Evolutionary conservation across 2,329 filamentous ascomycete genomes (phyloP), one percentile per base, ranked within the genome.

Genomic region (Lithohypha guttulata): DNA sequence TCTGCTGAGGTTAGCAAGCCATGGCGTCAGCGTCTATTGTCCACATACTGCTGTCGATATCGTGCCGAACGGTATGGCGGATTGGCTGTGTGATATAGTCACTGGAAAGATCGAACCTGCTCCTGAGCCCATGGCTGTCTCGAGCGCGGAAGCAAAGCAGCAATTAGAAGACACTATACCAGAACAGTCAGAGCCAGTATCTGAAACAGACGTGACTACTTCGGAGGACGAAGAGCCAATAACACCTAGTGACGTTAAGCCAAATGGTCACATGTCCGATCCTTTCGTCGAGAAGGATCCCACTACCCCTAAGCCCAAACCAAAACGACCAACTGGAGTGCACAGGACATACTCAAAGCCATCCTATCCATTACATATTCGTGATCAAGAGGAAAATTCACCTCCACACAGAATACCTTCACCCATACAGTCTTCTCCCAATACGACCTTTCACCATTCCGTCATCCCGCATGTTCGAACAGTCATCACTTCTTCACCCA

Each of bases 1-100:
- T 5, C 74, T 98, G 21, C 70, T 98, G 3, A 75, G 80, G 30
- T 73, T 98, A 9, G 82, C 81, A 32, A 81, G 84, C 47, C 77
- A 83, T 58, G 87, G 89, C 23, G 85, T 98, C 53, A 93, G 86
- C 48, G 86, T 98, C 41, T 98, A 96, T 67, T 86, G 81, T 49
- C 91, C 91, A 1, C 91, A 98, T 63, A 98, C 91, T 0, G 89
- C 91, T 10, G 77, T 96, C 29, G 91, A 98, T 60, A 85, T 85
- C 26, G 84, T 84, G 1, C 75, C 78, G 1, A 76, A 79, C 13
- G 91, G 91, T 3, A 75, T 98, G 51, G 93, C 87, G 55, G 84
- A 93, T 59, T 98, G 89, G 89, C 77, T 98, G 7, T 85, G 84
- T 44, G 82, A 93, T 55, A 79, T 93, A 34, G 75, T 95, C 14